Evolutionary conservation across 768 basidiomycete genomes (phyloP), one percentile per base, ranked within the genome.

Genomic region (Collybiopsis luxurians): DNA sequence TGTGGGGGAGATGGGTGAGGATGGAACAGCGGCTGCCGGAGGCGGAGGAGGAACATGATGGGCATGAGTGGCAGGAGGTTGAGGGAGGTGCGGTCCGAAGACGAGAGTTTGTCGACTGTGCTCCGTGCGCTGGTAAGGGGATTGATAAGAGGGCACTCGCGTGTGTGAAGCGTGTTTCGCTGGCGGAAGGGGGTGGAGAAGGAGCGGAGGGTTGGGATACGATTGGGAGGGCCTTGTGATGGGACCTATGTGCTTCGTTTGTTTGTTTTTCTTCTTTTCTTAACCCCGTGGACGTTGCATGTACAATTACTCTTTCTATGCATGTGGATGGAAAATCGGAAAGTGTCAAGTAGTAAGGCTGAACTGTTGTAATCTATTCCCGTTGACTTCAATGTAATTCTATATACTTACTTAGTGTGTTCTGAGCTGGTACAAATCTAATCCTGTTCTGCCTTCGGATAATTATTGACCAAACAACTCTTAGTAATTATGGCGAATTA

Each of bases 61-160:
- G 50, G 50, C 36, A 51, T 39, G 50, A 51, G 21, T 51, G 50
- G 50, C 36, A 51, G 50, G 50, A 51, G 23, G 50, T 39, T 2
- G 50, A 38, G 24, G 50, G 50, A 39, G 50, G 50, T 17, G 50
- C 36, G 23, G 38, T 51, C 9, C 38, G 50, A 39, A 31, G 50
- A 13, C 31, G 50, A 39, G 36, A 39, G 10, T 31, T 27, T 4
- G 36, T 19, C n/a, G 9, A 7, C n/a, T 50, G 49, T 50, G 21
- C 31, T 10, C 49, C 49, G 13, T 51, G 50, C 31, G n/a, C n/a
- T 34, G 31, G 13, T 13, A 51, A 51, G 23, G 36, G 24, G 12
- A 12, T 39, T 21, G 23, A 39, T 24, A 9, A 51, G 13, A 19
- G 24, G 24, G 31, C 23, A 15, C 13, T 34, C 6, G 26, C 24